Base-by-base conservation (phyloP, 2,329 filamentous ascomycete species). In the Volutella citrinella region DNA sequence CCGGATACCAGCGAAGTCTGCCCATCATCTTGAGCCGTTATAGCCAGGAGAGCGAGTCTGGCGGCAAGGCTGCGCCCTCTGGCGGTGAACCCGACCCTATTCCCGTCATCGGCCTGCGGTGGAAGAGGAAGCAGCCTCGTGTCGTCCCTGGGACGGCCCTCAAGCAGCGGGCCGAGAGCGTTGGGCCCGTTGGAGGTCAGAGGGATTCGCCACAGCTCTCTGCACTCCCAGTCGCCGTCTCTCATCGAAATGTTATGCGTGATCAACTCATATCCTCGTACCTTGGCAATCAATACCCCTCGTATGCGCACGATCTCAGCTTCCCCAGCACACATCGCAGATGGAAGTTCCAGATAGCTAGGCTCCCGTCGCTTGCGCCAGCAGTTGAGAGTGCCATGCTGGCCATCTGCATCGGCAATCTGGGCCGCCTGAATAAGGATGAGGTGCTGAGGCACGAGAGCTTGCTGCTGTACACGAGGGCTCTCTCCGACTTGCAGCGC, bases 11-110 rank as follows among this genome's bases (percentile, higher is more conserved):
- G 12, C 32, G 19, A 17, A 40, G 30, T 5, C 37, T 36, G 4
- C 32, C 37, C 10, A 36, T 40, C 17, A 40, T 40, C 10, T 13
- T 40, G 10, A 36, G 32, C 7, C 11, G 23, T 20, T 36, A 36
- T 19, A 15, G 23, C 14, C 19, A 15, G 3, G 11, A n/a, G 14
- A 15, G 32, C 11, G 7, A 15, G 6, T 27, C 12, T 19, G 9
- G 14, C 6, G n/a, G 28, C 6, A 13, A 12, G 10, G 19, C 8
- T 6, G 7, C 23, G n/a, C 16, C 18, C 5, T 22, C n/a, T 8
- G 11, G 10, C 7, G n/a, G 27, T 4, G 29, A 33, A 13, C 6
- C 16, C n/a, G 37, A 26, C 3, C 13, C 33, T 16, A 23, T 30
- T 15, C 37, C 37, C 9, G 22, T 40, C 7, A 10, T 36, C 8